Evolutionary conservation across 371 early-diverging fungal genomes (phyloP), one percentile per base, ranked within the genome.

Genomic region (Entomophthora muscae): DNA sequence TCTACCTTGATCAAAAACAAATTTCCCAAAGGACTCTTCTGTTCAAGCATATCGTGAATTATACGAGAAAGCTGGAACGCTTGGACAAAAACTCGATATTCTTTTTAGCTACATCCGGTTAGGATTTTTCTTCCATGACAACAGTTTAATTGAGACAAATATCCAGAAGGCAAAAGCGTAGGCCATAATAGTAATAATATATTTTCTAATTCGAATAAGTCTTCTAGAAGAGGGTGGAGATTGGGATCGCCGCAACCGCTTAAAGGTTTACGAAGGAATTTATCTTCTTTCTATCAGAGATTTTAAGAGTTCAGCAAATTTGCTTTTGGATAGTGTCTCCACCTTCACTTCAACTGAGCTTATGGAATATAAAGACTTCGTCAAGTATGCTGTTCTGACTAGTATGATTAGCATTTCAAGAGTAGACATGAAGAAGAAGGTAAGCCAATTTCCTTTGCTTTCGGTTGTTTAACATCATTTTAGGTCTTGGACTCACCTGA

Each of bases 201-300:
- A 17, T 64, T 5, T 42, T n/a, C 21, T 30, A 13, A 27, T 2
- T 51, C 1, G 52, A 3, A 27, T 21, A 64, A 84, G 90, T 55
- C 76, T 95, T 65, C 90, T 96, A 63, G 95, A 98, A 69, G 89
- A 91, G 74, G 98, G 97, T 42, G 97, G 98, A 28, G 99, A 99
- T 78, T 99, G 99, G 99, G 99, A 98, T 76, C 84, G 99, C 66
- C 87, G 97, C 66, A 99, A 99, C 78, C 86, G 98, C 63, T 83
- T 98, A 53, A 98, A 98, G 80, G 98, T 97, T 0, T 96, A 98
- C 70, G 90, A 98, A 69, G 98, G 95, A 60, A 78, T 97, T 26
- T 94, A 90, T 78, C 71, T 83, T 67, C 83, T 98, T 79, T 88
- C 93, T 23, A 85, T 88, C 66, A 88, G 98, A 59, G 88, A 98